A percentile compares a stretch with the other conserved stretches of the same genome.
phyloP scores from a whole-genome alignment of 495 filamentous ascomycete genomes.

The Lichina pygmaea region DNA sequence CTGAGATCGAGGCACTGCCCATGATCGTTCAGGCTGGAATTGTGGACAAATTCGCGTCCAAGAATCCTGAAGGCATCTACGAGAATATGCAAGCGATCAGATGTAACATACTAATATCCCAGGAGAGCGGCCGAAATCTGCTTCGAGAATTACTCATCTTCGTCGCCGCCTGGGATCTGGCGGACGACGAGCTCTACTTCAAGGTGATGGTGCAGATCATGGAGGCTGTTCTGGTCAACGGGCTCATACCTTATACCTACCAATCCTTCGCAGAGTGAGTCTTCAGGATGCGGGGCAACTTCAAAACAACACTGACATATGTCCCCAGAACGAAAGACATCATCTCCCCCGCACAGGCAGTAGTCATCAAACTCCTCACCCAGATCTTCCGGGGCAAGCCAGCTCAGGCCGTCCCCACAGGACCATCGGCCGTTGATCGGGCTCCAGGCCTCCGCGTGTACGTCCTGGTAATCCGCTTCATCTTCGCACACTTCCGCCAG shows the following conservation, averaged over 20 bases:
- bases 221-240: constrained; percentile 67
- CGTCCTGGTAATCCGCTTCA: constrained; percentile 40
- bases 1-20: constrained; percentile 78
- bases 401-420: constrained; percentile 8
- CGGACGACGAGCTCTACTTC: constrained; percentile 75
- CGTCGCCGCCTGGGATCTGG: constrained; percentile 86
- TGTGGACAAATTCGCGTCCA: constrained; percentile 23
- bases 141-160: constrained; percentile 80
- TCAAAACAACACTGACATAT: not conserved
- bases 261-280: constrained; percentile 49
- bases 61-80: constrained; percentile 23
- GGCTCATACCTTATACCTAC: constrained; percentile 71
- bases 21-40: constrained; percentile 89
- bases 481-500: constrained; percentile 75
- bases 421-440: not conserved
- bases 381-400: constrained; percentile 58
- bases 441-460: not conserved
- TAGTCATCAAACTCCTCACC: constrained; percentile 68
- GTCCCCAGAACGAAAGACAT: constrained; percentile 49
- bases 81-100: constrained; percentile 64
- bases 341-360: constrained; percentile 77
- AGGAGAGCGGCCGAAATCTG: constrained; percentile 66
- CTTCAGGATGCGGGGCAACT: not conserved
- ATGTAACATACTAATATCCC: constrained; percentile 65
- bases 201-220: constrained; percentile 90